phyloP scores from a whole-genome alignment of 495 filamentous ascomycete genomes.

The Daldinia caldariorum region DNA sequence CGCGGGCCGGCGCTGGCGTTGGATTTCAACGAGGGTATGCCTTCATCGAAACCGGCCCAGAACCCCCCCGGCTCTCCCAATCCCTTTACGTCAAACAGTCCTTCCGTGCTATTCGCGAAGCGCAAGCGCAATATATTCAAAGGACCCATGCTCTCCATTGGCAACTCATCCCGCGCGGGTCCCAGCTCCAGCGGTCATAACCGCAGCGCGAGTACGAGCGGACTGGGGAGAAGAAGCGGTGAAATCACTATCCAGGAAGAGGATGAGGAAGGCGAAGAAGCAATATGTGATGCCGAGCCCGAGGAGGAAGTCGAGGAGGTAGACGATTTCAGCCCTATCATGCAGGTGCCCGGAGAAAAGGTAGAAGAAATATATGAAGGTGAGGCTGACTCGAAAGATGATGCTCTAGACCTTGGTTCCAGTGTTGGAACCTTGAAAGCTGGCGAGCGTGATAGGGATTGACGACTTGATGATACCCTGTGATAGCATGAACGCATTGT shows the following conservation, averaged over 20 bases:
- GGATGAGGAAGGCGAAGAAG: constrained; percentile 71
- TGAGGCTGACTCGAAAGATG: constrained; percentile 44
- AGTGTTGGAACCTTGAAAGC: background rate
- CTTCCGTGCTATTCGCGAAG: constrained; percentile 86
- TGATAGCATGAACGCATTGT: constrained; percentile 24
- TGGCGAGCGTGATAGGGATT: constrained; percentile 9
- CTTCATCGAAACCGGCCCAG: constrained; percentile 47
- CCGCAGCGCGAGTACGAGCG: constrained; percentile 63
- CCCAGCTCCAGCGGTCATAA: constrained; percentile 56
- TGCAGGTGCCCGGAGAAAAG: constrained; percentile 59
- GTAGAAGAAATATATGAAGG: constrained; percentile 65
- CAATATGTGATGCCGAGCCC: constrained; percentile 41
- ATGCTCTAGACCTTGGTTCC: background rate
- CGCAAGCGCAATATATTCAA: constrained; percentile 90
- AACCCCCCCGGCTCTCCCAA: constrained; percentile 56
- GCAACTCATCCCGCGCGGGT: constrained; percentile 51
- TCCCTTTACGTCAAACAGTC: constrained; percentile 57
- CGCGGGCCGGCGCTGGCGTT: constrained; percentile 62
- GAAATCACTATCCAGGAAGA: constrained; percentile 86
- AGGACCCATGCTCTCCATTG: constrained; percentile 73
- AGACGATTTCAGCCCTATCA: constrained; percentile 68
- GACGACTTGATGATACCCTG: constrained; percentile 26
- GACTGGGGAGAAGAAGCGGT: constrained; percentile 64
- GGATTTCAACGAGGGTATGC: constrained; percentile 64
- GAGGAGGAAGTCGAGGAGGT: constrained; percentile 71